Evolutionary conservation across 2,329 filamentous ascomycete genomes (phyloP), one percentile per base, ranked within the genome.

Genomic region (Fusarium continuum): DNA sequence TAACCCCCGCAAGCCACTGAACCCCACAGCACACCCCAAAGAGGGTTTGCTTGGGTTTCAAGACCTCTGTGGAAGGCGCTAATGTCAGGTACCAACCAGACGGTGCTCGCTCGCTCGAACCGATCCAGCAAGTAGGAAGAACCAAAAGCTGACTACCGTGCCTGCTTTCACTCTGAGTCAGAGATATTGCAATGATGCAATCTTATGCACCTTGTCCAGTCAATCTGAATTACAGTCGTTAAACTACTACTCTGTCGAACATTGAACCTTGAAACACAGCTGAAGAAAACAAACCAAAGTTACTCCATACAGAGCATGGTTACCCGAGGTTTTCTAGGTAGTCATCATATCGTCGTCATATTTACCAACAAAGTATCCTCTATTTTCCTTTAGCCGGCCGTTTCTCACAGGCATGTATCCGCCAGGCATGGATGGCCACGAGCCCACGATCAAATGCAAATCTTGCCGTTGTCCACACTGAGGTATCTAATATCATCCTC

Each of bases 11-110:
- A 63, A 63, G 60, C 60, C 60, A 63, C 54, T 13, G 54, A 29
- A 49, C 61, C 61, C 61, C 61, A 64, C 61, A 60, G 16, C 22
- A 29, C 35, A 31, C 53, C 43, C 44, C 34, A 50, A 38, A 44
- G 32, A 35, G 55, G 26, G 40, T 60, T 49, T 29, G 38, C 36
- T 55, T 61, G 41, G 55, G 50, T 62, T 56, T 50, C 29, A 61
- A 55, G 38, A 29, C 59, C 62, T 57, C 40, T 51, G 57, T 44
- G 29, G 29, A 55, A 61, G 57, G 47, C 67, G 64, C 66, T 69
- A 69, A 69, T 69, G 67, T 57, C 34, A 69, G 66, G 66, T 69
- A 69, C 65, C 61, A 62, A 38, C 55, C 52, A 55, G 61, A 51
- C 32, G 59, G 59, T 36, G 47, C 62, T 66, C 44, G 34, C 41